Evolutionary conservation across 495 filamentous ascomycete genomes (phyloP), one percentile per base, ranked within the genome.

Genomic region (Coniosporium apollinis): DNA sequence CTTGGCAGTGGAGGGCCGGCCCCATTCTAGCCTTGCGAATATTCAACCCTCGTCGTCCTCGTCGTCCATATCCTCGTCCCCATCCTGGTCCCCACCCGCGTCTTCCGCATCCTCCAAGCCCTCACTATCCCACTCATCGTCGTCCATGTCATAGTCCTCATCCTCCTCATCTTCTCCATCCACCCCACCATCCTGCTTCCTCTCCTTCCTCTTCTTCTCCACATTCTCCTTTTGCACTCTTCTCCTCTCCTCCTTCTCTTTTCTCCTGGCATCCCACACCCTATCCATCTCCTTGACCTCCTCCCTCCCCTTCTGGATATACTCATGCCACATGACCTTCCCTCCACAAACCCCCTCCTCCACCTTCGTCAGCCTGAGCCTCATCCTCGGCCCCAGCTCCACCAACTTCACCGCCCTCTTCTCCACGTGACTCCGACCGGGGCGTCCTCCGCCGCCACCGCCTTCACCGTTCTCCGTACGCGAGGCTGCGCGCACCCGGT

Each of bases 301-400:
- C 24, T 71, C 62, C 44, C 70, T 72, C 1, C 76, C 74, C 65
- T 96, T 99, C 46, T 69, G 67, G 36, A 94, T 68, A 47, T 76
- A 89, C 48, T 94, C 84, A 58, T 99, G 91, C 89, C 91, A 96
- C 79, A 99, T 80, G 22, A 94, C 69, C 58, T 82, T 86, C 25
- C 89, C 89, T 21, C 72, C 69, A 49, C 85, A 94, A 9, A 96
- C 55, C 11, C 85, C 91, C 43, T 96, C 91, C 52, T 99, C 89
- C 8, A 99, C 86, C 59, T 99, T 96, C 34, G 79, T 77, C 69
- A 99, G 67, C 28, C 87, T 71, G 21, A 99, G 58, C 46, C 69
- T 77, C 77, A 99, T 71, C 34, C 89, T 75, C 2, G 89, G 89
- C 0, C 89, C 89, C 6, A 96, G 61, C 54, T 99, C 89, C 2